Evolutionary conservation across 2,329 filamentous ascomycete genomes (phyloP).

Genomic region (Chrysoporthe austroafricana): DNA sequence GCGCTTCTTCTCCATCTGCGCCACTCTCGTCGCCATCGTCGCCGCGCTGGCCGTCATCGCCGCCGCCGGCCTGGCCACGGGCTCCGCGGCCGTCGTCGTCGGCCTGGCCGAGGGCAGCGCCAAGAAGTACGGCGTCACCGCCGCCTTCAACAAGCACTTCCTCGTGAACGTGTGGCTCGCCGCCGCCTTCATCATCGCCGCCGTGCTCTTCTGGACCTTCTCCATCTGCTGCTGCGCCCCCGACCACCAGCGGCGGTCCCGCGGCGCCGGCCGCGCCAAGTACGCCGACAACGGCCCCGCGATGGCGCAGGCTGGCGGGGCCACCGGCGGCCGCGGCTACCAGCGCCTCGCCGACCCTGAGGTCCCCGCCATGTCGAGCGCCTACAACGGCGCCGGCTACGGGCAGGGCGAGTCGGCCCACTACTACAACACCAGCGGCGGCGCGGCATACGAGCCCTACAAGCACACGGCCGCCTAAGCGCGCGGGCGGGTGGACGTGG

Average conservation of each 20-base stretch:
- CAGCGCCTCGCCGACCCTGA: constrained; percentile 2
- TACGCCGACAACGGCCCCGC: constrained; percentile 53
- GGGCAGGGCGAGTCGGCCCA: constrained; percentile 38
- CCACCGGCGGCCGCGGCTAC: constrained; percentile 35
- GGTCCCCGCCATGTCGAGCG: constrained; percentile 19
- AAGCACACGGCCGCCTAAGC: constrained; percentile 12
- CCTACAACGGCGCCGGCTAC: constrained; percentile 43
- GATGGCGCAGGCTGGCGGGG: constrained; percentile 37
- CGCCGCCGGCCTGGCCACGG: constrained; percentile 74
- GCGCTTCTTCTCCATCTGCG: constrained; percentile 78
- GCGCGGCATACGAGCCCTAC: constrained; percentile 17
- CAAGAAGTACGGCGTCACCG: constrained; percentile 72
- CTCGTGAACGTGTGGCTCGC: constrained; percentile 78
- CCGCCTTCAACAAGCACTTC: constrained; percentile 69
- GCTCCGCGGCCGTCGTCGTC: constrained; percentile 71
- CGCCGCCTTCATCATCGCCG: constrained; percentile 74
- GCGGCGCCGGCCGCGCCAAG: constrained; percentile 38
- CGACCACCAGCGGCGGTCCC: constrained; percentile 49
- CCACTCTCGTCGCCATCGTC: constrained; percentile 59
- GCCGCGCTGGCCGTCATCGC: constrained; percentile 62
- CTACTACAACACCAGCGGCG: constrained; percentile 9
- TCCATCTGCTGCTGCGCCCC: constrained; percentile 86
- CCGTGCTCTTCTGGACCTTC: constrained; percentile 88
- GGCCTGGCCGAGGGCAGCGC: constrained; percentile 69
- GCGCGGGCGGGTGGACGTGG: neutral